These are phyloP conservation scores for Pugionium dolabratum DNA, from an alignment of 345 rosid species.

Conservation along the genomic window DNA sequence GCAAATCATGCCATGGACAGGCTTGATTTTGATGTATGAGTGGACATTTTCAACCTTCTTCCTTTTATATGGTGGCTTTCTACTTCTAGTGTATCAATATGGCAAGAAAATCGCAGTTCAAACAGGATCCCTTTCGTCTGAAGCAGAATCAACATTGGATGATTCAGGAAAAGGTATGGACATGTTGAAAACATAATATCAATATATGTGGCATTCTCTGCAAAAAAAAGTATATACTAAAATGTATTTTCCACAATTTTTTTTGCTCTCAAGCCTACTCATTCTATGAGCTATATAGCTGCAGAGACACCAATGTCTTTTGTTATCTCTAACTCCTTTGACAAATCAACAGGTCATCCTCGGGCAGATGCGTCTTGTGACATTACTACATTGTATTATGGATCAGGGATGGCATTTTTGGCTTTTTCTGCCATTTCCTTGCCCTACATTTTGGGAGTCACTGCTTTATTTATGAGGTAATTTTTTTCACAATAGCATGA, in stretches of 20 bases:
- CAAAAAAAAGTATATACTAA: not conserved
- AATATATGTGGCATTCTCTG: not conserved
- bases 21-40: slow-evolving; percentile 77
- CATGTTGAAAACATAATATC: not conserved
- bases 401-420: slow-evolving; percentile 72
- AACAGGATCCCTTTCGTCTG: slow-evolving; percentile 47
- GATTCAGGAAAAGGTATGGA: slow-evolving; percentile 76
- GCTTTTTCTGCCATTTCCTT: slow-evolving; percentile 65
- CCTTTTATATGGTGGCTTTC: slow-evolving; percentile 65
- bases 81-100: slow-evolving; percentile 57
- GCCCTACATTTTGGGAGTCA: slow-evolving; percentile 72
- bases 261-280: not conserved
- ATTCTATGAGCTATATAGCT: slow-evolving; percentile 7
- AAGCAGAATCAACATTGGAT: slow-evolving; percentile 47
- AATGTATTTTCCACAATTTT: slow-evolving; percentile 1
- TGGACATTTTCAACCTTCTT: slow-evolving; percentile 79
- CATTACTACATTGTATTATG: slow-evolving; percentile 58
- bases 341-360: slow-evolving; percentile 64
- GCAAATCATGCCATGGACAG: slow-evolving; percentile 93
- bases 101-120: slow-evolving; percentile 63
- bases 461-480: slow-evolving; percentile 83
- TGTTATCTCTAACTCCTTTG: slow-evolving; percentile 2
- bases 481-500: slow-evolving; percentile 24
- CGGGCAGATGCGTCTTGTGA: slow-evolving; percentile 57
- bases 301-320: not conserved